A percentile compares a stretch with the other conserved stretches of the same genome.
Conservation (phyloP, 2,329 filamentous ascomycete species). For the Nemania bipapillata region DNA sequence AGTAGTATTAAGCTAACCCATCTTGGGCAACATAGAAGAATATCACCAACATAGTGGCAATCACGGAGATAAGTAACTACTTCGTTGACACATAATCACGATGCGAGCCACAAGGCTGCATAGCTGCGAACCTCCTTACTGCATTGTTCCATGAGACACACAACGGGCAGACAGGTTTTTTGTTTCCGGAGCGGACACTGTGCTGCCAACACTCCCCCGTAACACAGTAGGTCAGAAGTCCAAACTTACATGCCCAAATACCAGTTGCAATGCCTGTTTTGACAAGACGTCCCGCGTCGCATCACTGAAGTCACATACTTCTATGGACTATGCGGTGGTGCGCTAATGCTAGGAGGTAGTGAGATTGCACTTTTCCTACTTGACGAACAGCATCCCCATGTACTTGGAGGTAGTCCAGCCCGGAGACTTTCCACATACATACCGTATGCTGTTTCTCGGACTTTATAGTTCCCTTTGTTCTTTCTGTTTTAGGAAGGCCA, state of each 20-base stretch:
- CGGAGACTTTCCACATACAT: too few species aligned
- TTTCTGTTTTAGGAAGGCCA: conserved; percentile 15
- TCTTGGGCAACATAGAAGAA: not conserved
- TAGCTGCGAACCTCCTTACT: conserved; percentile 31
- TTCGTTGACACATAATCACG: conserved; percentile 10
- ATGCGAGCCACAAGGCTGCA: conserved; percentile 33
- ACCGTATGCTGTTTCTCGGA: conserved; percentile 7
- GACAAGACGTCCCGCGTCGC: conserved; percentile 16
- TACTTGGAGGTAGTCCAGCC: too few species aligned
- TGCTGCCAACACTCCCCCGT: conserved; percentile 21
- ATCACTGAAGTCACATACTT: conserved; percentile 1
- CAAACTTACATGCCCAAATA: conserved; percentile 1
- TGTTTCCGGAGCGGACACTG: conserved; percentile 22
- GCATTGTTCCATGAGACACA: conserved; percentile 9
- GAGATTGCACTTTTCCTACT: conserved; percentile 9
- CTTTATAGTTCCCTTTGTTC: conserved; percentile 8
- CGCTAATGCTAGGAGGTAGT: not conserved
- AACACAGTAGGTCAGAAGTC: not conserved
- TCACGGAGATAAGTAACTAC: not conserved
- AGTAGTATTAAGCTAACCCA: conserved; percentile 1
- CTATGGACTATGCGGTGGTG: conserved; percentile 1
- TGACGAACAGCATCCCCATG: too few species aligned
- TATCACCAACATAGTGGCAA: not conserved
- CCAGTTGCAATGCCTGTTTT: not conserved
- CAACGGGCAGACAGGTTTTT: conserved; percentile 4